Base-by-base conservation (phyloP, 2,329 filamentous ascomycete species). In the Paracoccidioides brasiliensis region DNA sequence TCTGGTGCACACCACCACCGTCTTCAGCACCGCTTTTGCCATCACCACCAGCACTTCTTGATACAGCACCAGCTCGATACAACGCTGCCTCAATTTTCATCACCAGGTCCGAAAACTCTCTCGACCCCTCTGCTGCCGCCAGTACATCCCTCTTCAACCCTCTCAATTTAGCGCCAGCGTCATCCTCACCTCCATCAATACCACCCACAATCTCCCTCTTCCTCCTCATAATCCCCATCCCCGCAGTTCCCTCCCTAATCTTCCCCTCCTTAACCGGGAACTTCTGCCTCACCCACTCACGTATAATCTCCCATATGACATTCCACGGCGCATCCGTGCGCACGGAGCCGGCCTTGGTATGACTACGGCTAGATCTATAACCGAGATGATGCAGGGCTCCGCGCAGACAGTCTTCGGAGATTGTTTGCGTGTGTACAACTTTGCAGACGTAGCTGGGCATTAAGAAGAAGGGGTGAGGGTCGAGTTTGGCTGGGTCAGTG, bases 261-360 rank as follows among this genome's bases (percentile, higher is more conserved):
- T 82, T 81, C 0, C 80, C 80, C 40, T 84, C 80, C 66, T 87
- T 94, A 56, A 95, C 77, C 0, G 90, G 90, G 0, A 81, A 78
- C 64, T 85, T 86, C 67, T 95, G 89, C 30, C 85, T 80, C 12
- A 87, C 81, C 89, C 90, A 98, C 71, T 95, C 90, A 32, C 88
- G 80, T 82, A 97, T 93, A 33, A 97, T 76, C 67, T 94, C 86
- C 90, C 93, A 97, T 50, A 98, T 80, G 0, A 88, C 83, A 4
- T 77, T 77, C 90, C 90, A 98, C 0, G 90, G 88, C 12, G 93
- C 93, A 70, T 97, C 83, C 0, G 93, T 97, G 74, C 94, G 95
- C 70, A 97, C 83, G 64, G 88, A 93, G 32, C 90, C 91, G 0
- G 88, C 80, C 62, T 90, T 89, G 63, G 89, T 89, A 70, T 98